A percentile compares a stretch with the other conserved stretches of the same genome.
phyloP scores from a whole-genome alignment of 2,329 filamentous ascomycete genomes.

The Phaeomoniella chlamydospora region DNA sequence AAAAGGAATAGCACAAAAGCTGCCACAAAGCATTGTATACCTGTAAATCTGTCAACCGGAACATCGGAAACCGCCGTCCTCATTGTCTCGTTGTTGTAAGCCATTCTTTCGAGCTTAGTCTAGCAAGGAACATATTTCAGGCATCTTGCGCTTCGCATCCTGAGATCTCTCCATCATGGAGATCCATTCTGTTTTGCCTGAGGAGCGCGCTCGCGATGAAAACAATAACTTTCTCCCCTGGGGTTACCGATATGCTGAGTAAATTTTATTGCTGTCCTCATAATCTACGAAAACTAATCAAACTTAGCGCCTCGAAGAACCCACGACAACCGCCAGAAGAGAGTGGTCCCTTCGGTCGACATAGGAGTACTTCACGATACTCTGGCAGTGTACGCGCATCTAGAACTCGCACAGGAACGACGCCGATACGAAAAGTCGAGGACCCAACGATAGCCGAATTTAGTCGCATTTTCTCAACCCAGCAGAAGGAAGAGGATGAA shows the following conservation, averaged over 20 bases:
- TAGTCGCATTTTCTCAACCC: constrained; percentile 26
- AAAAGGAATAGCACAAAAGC: no score
- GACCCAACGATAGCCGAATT: constrained; percentile 37
- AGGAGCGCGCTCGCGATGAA: constrained; percentile 45
- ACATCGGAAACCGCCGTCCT: no score
- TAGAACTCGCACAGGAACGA: constrained; percentile 43
- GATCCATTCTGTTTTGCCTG: constrained; percentile 49
- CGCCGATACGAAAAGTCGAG: constrained; percentile 35
- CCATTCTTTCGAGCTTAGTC: no score
- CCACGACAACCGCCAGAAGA: constrained; percentile 41
- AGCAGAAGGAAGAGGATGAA: constrained; percentile 26
- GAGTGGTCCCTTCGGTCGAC: constrained; percentile 45
- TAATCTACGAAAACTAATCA: constrained; percentile 6
- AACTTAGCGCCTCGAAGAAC: constrained; percentile 28
- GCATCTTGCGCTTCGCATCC: no score
- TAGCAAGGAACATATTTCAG: no score
- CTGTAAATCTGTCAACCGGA: no score
- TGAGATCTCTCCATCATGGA: constrained; percentile 35
- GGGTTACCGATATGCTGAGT: constrained; percentile 49
- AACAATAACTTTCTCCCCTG: constrained; percentile 47
- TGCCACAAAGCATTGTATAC: no score
- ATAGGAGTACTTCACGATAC: constrained; percentile 29
- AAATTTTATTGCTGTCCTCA: constrained; percentile 20
- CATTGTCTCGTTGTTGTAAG: no score
- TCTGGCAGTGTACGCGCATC: constrained; percentile 26